Evolutionary conservation across 2,329 filamentous ascomycete genomes (phyloP).

Genomic region (Piedraia hortae): DNA sequence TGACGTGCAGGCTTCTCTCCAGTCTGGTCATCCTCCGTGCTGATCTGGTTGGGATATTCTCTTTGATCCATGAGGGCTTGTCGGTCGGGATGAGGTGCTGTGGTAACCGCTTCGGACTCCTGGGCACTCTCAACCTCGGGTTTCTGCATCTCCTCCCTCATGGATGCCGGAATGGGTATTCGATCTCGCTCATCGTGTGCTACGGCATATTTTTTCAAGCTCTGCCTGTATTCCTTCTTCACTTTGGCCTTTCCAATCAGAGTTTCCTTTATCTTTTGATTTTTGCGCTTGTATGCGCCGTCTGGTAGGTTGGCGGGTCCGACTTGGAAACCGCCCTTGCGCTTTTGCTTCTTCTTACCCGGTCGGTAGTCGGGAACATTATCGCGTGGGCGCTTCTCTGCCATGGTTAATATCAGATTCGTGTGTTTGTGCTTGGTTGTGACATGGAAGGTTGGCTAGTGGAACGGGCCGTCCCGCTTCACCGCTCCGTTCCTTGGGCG

Average conservation of each 20-base stretch:
- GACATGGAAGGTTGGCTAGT: too few species aligned
- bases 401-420: too few species aligned
- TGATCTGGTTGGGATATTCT: not conserved
- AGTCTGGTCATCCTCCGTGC: conserved; percentile 1
- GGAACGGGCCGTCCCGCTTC: too few species aligned
- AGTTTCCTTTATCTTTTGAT: conserved; percentile 66
- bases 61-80: conserved; percentile 9
- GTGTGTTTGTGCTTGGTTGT: too few species aligned
- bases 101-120: conserved; percentile 12
- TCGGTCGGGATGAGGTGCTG: conserved; percentile 20
- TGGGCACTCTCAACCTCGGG: conserved; percentile 1
- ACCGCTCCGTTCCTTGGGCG: too few species aligned
- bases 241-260: conserved; percentile 82
- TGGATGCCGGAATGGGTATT: conserved; percentile 10
- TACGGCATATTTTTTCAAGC: conserved; percentile 31
- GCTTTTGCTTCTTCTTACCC: conserved; percentile 3
- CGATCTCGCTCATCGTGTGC: conserved; percentile 5
- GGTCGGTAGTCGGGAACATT: conserved; percentile 3
- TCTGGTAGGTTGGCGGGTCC: conserved; percentile 79
- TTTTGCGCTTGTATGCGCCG: conserved; percentile 62
- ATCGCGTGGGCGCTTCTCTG: conserved; percentile 4
- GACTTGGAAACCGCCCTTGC: conserved; percentile 46
- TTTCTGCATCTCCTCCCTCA: conserved; percentile 2
- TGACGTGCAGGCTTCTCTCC: conserved; percentile 4
- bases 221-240: conserved; percentile 73